Percentiles rank a stretch among this genome's conserved stretches.
Evolutionary conservation across 192 early-diverging fungal genomes (phyloP).

Genomic region (Bifiguratus adelaidae): DNA sequence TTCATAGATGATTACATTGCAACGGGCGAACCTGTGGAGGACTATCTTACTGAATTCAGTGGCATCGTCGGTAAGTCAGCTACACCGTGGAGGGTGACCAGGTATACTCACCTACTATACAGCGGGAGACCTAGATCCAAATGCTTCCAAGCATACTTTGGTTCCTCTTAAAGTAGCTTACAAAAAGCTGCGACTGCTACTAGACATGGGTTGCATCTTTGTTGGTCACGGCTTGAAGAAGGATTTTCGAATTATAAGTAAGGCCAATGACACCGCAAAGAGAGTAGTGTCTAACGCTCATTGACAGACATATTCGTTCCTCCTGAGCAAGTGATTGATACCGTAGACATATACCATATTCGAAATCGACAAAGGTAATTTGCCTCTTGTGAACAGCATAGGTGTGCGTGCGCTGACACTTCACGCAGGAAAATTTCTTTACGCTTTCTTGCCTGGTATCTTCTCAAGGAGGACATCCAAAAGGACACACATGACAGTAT

Average conservation of each 20-base stretch:
- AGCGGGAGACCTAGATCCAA: constrained; percentile 77
- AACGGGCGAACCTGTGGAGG: constrained; percentile 73
- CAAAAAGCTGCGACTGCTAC: constrained; percentile 79
- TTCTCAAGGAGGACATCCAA: constrained; percentile 80
- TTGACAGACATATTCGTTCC: constrained; percentile 74
- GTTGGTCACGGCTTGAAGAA: constrained; percentile 93
- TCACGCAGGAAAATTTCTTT: constrained; percentile 70
- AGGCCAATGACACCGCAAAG: constrained; percentile 7
- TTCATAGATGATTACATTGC: constrained; percentile 98
- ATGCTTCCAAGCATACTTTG: constrained; percentile 59
- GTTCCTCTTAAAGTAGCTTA: constrained; percentile 92
- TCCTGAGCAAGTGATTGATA: constrained; percentile 80
- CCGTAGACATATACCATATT: constrained; percentile 85
- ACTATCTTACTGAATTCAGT: constrained; percentile 90
- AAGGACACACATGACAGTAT: constrained; percentile 84
- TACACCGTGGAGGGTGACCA: not conserved
- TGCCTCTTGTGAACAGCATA: not conserved
- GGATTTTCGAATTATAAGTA: constrained; percentile 92
- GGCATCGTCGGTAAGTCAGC: constrained; percentile 64
- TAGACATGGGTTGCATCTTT: constrained; percentile 85
- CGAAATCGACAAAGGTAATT: constrained; percentile 61
- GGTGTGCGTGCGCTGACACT: not conserved
- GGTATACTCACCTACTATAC: not conserved
- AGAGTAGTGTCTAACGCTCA: not conserved
- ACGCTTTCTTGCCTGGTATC: constrained; percentile 84